Conservation (phyloP, 2,329 filamentous ascomycete genomes). For the Xylariaceae sp. region DNA sequence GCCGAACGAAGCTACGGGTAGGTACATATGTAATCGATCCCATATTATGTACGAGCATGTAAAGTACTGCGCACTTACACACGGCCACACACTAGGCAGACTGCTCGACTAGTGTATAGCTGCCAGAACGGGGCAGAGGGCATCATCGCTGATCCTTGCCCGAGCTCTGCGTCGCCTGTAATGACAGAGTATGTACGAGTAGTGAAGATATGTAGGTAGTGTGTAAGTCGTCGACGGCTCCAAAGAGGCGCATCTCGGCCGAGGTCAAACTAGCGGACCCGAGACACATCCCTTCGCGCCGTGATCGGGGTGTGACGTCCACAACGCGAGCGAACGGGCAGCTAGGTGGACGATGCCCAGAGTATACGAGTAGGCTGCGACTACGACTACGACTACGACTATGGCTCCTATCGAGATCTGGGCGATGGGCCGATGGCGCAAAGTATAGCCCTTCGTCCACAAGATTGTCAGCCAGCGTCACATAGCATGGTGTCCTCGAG, state of each 20-base stretch:
- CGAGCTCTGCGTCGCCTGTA: too few relatives aligned
- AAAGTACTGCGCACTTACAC: background rate
- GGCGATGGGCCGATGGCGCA: slow-evolving; percentile 9
- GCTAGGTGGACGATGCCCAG: background rate
- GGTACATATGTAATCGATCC: background rate
- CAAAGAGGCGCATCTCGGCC: background rate
- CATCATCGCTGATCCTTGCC: too few relatives aligned
- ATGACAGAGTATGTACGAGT: too few relatives aligned
- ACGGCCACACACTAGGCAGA: too few relatives aligned
- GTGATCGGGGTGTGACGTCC: background rate
- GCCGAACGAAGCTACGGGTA: slow-evolving; percentile 20
- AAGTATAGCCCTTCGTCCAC: slow-evolving; percentile 11
- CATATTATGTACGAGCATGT: background rate
- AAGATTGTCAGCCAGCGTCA: slow-evolving; percentile 9
- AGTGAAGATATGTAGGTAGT: too few relatives aligned
- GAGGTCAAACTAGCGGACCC: background rate
- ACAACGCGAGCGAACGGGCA: background rate
- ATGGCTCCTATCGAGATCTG: slow-evolving; percentile 6
- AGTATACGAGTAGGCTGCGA: too few relatives aligned
- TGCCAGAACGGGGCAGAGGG: too few relatives aligned
- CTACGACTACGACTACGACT: background rate
- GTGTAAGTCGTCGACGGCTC: too few relatives aligned
- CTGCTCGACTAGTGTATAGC: too few relatives aligned
- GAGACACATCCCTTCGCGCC: too few relatives aligned
- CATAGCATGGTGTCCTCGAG: slow-evolving; percentile 1